These are phyloP conservation scores for Termitomyces sp. DNA, from an alignment of 768 basidiomycete genomes.

Conservation along the genomic window DNA sequence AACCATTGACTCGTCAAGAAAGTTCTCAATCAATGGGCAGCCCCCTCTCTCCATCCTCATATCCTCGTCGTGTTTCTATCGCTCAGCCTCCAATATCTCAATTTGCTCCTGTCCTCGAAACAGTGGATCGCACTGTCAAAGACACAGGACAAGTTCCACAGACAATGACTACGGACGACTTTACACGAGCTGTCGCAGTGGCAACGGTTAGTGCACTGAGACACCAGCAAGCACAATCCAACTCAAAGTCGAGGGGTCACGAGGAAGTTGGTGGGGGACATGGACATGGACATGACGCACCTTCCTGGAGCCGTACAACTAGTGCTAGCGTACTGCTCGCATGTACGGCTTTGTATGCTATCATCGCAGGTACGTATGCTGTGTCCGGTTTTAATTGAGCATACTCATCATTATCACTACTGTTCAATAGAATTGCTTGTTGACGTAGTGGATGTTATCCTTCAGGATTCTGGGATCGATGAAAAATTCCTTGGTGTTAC, in stretches of 20 bases:
- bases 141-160: conserved; percentile 53
- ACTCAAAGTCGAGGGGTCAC: conserved; percentile 41
- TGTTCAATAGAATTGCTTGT: conserved; percentile 74
- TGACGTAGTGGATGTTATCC: conserved; percentile 91
- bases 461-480: conserved; percentile 87
- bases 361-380: conserved; percentile 79
- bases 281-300: conserved; percentile 84
- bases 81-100: conserved; percentile 31
- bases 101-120: conserved; percentile 67
- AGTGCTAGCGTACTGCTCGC: conserved; percentile 86
- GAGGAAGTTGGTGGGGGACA: conserved; percentile 50
- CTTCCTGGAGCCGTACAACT: conserved; percentile 88
- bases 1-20: conserved; percentile 3
- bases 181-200: conserved; percentile 89
- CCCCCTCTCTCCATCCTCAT: conserved; percentile 35
- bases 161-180: conserved; percentile 78
- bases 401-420: background rate
- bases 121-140: conserved; percentile 74
- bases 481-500: conserved; percentile 98
- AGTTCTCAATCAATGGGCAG: background rate
- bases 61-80: conserved; percentile 52
- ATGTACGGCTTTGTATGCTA: conserved; percentile 90
- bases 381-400: background rate
- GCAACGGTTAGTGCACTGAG: conserved; percentile 89
- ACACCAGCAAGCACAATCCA: conserved; percentile 61